Evolutionary conservation across 1,284 basidiomycete genomes (phyloP).

Genomic region (Hemileia vastatrix): DNA sequence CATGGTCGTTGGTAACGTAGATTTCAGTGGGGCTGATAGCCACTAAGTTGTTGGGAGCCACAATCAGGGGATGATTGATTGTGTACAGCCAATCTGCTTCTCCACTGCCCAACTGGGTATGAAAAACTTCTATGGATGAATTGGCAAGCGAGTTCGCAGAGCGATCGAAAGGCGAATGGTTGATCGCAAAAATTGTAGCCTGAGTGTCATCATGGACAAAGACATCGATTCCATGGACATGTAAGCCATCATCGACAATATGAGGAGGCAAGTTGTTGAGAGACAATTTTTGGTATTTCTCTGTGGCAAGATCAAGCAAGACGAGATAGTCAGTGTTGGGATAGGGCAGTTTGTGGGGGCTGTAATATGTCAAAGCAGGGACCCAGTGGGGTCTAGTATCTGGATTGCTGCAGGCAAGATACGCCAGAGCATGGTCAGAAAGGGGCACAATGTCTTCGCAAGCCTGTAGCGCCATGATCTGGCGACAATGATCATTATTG

Average conservation of each 20-base stretch:
- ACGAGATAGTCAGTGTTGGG: constrained; percentile 8
- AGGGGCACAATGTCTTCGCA: constrained; percentile 17
- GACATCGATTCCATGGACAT: constrained; percentile 15
- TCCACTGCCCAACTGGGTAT: constrained; percentile 6
- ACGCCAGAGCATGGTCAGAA: constrained; percentile 7
- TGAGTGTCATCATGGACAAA: no score
- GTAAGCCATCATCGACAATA: constrained; percentile 2
- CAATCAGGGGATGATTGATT: constrained; percentile 5
- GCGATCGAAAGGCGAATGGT: constrained; percentile 6
- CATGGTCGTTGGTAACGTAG: constrained; percentile 20
- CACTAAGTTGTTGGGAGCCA: constrained; percentile 16
- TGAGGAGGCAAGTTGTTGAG: constrained; percentile 11
- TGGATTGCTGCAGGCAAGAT: constrained; percentile 13
- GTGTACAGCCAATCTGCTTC: constrained; percentile 10
- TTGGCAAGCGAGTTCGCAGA: no score
- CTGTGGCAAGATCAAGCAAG: constrained; percentile 13
- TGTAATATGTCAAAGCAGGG: not conserved
- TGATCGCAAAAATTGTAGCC: constrained; percentile 19
- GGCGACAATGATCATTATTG: constrained; percentile 17
- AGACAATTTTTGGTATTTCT: constrained; percentile 4
- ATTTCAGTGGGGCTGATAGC: constrained; percentile 5
- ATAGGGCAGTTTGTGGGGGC: constrained; percentile 3
- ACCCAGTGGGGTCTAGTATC: constrained; percentile 6
- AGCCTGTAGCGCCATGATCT: constrained; percentile 10
- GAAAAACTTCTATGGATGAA: constrained; percentile 13